phyloP scores from a whole-genome alignment of 306 rosid species.

The Trichosanthes cucumerina region DNA sequence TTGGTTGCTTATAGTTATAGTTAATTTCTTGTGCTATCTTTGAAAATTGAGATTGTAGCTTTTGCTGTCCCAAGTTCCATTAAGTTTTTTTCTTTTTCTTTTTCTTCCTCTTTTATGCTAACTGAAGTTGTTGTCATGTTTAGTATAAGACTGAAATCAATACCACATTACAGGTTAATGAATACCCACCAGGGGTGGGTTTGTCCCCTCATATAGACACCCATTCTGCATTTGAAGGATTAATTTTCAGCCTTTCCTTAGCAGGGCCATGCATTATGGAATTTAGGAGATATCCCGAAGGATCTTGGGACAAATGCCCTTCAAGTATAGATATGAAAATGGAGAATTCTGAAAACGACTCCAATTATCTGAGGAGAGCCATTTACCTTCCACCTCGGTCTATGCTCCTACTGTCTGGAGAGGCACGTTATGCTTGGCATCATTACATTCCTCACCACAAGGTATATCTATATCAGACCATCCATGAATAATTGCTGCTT shows the following conservation, averaged over 20 bases:
- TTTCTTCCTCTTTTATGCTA: not conserved
- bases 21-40: not conserved
- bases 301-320: constrained; percentile 28
- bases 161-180: constrained; percentile 60
- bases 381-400: constrained; percentile 77
- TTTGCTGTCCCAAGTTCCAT: not conserved
- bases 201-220: constrained; percentile 96
- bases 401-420: constrained; percentile 69
- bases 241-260: constrained; percentile 87
- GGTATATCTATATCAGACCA: constrained; percentile 30
- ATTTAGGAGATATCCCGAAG: constrained; percentile 57
- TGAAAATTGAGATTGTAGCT: not conserved
- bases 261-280: constrained; percentile 99
- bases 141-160: constrained; percentile 17
- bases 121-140: not conserved
- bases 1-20: not conserved
- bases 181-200: constrained; percentile 94
- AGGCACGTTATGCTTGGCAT: constrained; percentile 90
- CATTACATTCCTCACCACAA: constrained; percentile 90
- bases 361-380: constrained; percentile 44
- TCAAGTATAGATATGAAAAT: constrained; percentile 22
- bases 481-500: not conserved
- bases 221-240: constrained; percentile 95
- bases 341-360: constrained; percentile 34
- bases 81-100: not conserved